Percentiles rank a stretch among this genome's conserved stretches.
These are phyloP conservation scores for Neurospora sp. DNA, from an alignment of 495 filamentous ascomycete species.

Conservation along the genomic window DNA sequence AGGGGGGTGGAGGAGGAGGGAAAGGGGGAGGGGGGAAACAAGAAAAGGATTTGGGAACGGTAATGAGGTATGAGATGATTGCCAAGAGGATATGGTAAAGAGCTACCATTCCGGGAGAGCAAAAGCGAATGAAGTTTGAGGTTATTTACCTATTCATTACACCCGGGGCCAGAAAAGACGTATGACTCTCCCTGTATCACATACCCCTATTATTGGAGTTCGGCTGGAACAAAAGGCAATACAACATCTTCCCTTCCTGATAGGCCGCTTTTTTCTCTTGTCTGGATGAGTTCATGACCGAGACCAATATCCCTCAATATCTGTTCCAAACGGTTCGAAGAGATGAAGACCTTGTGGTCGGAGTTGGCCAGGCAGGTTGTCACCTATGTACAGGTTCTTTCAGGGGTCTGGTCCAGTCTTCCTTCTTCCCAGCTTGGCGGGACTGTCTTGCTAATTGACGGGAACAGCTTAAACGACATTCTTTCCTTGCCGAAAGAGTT, in stretches of 20 bases:
- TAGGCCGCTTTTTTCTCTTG: neutral
- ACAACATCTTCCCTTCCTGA: neutral
- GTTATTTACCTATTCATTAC: too few relatives aligned
- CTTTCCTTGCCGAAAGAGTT: constrained; percentile 26
- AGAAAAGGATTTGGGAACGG: constrained; percentile 24
- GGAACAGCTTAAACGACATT: constrained; percentile 24
- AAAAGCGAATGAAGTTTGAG: neutral
- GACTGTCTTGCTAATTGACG: too few relatives aligned
- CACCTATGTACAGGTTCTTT: neutral
- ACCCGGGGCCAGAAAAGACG: neutral
- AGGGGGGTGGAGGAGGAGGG: constrained; percentile 56
- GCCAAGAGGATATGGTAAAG: constrained; percentile 82
- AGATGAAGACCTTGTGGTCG: constrained; percentile 17
- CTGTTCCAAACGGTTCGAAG: constrained; percentile 11
- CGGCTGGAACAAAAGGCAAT: neutral
- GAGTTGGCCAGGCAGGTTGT: constrained; percentile 17
- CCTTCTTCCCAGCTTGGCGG: too few relatives aligned
- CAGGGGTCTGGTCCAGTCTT: too few relatives aligned
- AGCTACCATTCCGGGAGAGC: too few relatives aligned
- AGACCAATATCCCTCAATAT: neutral
- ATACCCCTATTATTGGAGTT: neutral
- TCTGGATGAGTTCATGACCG: constrained; percentile 10
- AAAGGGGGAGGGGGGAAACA: constrained; percentile 85
- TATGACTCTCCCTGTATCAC: neutral
- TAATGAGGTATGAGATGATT: constrained; percentile 50